Evolutionary conservation across 805 yeast species (phyloP).

Genomic region (Cyberlindnera veronae): DNA sequence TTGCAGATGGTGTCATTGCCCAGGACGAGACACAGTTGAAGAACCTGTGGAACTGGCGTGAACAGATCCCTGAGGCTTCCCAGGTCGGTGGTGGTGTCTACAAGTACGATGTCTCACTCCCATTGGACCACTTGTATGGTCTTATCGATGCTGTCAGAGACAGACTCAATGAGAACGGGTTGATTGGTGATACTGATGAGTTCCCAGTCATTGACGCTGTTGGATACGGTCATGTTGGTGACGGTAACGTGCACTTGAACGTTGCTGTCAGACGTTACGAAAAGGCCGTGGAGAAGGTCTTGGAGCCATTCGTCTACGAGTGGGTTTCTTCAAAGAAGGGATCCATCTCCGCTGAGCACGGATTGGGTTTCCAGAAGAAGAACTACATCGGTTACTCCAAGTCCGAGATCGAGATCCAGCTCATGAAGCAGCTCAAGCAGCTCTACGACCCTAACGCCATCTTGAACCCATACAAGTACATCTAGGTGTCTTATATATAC

Average conservation of each 20-base stretch:
- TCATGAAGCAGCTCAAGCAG: constrained; percentile 78
- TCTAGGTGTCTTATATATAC: constrained; percentile 34
- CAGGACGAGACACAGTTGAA: constrained; percentile 87
- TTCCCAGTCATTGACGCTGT: constrained; percentile 85
- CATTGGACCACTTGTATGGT: constrained; percentile 75
- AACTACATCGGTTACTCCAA: constrained; percentile 85
- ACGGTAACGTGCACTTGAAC: constrained; percentile 92
- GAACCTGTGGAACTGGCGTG: constrained; percentile 94
- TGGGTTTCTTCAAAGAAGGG: constrained; percentile 73
- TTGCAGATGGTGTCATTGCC: constrained; percentile 93
- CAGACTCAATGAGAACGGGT: constrained; percentile 50
- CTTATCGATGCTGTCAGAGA: constrained; percentile 76
- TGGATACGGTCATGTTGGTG: constrained; percentile 98
- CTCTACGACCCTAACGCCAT: constrained; percentile 89
- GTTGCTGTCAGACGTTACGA: constrained; percentile 84
- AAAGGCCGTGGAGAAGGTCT: constrained; percentile 69
- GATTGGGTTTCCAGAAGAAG: constrained; percentile 94
- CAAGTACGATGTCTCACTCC: constrained; percentile 94
- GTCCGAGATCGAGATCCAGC: constrained; percentile 59
- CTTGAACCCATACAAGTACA: constrained; percentile 91
- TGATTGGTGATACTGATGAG: constrained; percentile 60
- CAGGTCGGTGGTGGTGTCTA: constrained; percentile 90
- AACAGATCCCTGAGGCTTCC: constrained; percentile 85
- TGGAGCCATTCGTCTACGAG: constrained; percentile 95
- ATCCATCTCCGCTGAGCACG: constrained; percentile 96